Base-by-base conservation (phyloP, 2,329 filamentous ascomycete genomes). In the Ploettnerulaceae sp. region DNA sequence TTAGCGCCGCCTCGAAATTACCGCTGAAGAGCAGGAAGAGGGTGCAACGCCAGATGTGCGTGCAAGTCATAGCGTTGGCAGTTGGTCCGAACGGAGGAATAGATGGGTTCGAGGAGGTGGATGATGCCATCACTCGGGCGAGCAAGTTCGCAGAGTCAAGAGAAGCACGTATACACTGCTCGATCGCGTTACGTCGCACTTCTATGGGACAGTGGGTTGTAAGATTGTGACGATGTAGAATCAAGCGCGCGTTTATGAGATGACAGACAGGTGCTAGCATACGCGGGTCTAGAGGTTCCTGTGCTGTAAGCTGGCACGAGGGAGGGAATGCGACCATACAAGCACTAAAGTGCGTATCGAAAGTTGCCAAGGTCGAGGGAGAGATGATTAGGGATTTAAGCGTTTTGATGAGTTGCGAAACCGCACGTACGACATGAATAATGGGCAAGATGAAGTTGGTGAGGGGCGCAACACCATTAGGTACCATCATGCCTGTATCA, bases 201-300 rank as follows among this genome's bases (percentile, higher is more conserved):
- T 84, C 74, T 1, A 71, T 66, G 0, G 82, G 74, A 60, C 84
- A 89, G 7, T 72, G 72, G 0, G 89, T 86, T 0, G 82, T 82
- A 7, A 97, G 73, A 60, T 97, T 96, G 60, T 95, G 89, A 32
- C 93, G 81, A 66, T 95, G 88, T 7, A 98, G 76, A 28, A 93
- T 73, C 22, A 96, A 76, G n/a, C 89, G 84, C 12, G 85, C 83
- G 50, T 88, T 86, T 51, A 95, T 83, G 7, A 97, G 76, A 59
- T 88, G 83, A 24, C 86, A 76, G 7, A 94, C 72, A 0, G 89
- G 86, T 20, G 82, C 79, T 11, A 97, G 72, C 31, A 84, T 81
- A 42, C 82, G 76, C 7, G 88, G 82, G 48, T 93, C 83, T 32
- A 96, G 72, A 6, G 81, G 74, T 6, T 81, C 76, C 22, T 77